Evolutionary conservation across 331 rosid genomes (phyloP).

Genomic region (Quercus phellos): DNA sequence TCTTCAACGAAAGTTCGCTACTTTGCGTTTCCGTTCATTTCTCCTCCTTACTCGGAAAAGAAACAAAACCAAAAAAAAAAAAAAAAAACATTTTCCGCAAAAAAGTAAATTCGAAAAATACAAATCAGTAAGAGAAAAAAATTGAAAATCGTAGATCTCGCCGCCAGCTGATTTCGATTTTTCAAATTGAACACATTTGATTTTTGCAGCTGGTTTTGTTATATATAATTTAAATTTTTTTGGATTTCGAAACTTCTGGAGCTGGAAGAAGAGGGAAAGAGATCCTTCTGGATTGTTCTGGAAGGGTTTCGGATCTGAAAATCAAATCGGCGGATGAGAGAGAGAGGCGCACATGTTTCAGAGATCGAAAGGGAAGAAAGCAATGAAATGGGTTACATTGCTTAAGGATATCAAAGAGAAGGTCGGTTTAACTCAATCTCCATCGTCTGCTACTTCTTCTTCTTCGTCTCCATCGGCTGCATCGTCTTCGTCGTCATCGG

Average conservation of each 20-base stretch:
- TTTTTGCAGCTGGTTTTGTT: constrained; percentile 31
- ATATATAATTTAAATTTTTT: background rate
- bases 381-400: constrained; percentile 99
- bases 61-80: background rate
- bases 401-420: constrained; percentile 98
- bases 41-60: constrained; percentile 13
- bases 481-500: constrained; percentile 32
- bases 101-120: constrained; percentile 5
- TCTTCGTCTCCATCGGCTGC: constrained; percentile 32
- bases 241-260: constrained; percentile 17
- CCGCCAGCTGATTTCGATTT: constrained; percentile 38
- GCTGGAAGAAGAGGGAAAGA: constrained; percentile 25
- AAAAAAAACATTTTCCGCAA: background rate
- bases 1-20: constrained; percentile 29
- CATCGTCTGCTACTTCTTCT: constrained; percentile 33
- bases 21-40: constrained; percentile 22
- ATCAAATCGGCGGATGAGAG: constrained; percentile 58
- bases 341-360: constrained; percentile 42
- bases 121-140: constrained; percentile 1
- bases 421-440: constrained; percentile 85
- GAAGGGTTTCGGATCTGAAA: constrained; percentile 69
- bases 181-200: constrained; percentile 12
- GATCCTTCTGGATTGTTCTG: constrained; percentile 35
- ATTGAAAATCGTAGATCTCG: constrained; percentile 45
- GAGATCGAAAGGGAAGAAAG: constrained; percentile 57